Evolutionary conservation across 768 basidiomycete species (phyloP).

Genomic region (Mycena vulgaris): DNA sequence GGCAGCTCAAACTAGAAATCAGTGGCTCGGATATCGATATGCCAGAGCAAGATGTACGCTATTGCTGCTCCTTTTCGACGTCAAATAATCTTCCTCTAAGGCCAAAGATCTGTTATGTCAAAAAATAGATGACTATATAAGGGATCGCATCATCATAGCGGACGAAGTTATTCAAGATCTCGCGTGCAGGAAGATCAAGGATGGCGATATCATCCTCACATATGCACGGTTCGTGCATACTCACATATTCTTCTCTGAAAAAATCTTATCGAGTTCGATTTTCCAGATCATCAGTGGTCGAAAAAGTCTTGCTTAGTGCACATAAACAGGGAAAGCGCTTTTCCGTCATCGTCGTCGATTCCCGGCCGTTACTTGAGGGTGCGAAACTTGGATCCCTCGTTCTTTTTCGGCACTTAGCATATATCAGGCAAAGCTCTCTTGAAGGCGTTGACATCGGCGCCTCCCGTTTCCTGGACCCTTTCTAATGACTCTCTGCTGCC

Average conservation of each 20-base stretch:
- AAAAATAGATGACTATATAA: slow-evolving; percentile 94
- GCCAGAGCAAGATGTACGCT: slow-evolving; percentile 90
- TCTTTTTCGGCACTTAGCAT: slow-evolving; percentile 13
- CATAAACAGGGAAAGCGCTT: slow-evolving; percentile 83
- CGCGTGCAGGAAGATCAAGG: slow-evolving; percentile 93
- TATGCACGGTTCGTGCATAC: slow-evolving; percentile 80
- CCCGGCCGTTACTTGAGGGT: slow-evolving; percentile 96
- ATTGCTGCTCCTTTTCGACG: slow-evolving; percentile 1
- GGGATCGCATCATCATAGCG: slow-evolving; percentile 93
- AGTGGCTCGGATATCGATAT: slow-evolving; percentile 93
- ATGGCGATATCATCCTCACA: slow-evolving; percentile 93
- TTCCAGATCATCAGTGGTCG: slow-evolving; percentile 91
- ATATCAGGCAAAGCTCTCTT: slow-evolving; percentile 83
- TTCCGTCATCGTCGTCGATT: slow-evolving; percentile 94
- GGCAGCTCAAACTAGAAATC: slow-evolving; percentile 96
- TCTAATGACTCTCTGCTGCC: slow-evolving; percentile 34
- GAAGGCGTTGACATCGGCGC: slow-evolving; percentile 72
- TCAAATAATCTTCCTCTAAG: slow-evolving; percentile 55
- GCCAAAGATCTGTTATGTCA: slow-evolving; percentile 88
- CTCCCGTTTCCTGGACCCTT: slow-evolving; percentile 44
- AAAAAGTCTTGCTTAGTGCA: slow-evolving; percentile 88
- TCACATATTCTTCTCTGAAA: background rate
- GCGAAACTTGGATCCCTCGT: slow-evolving; percentile 1
- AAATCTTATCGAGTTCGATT: slow-evolving; percentile 23
- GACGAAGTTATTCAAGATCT: slow-evolving; percentile 94